phyloP scores from a whole-genome alignment of 257 asterid species.

The Ilex aquifolium region DNA sequence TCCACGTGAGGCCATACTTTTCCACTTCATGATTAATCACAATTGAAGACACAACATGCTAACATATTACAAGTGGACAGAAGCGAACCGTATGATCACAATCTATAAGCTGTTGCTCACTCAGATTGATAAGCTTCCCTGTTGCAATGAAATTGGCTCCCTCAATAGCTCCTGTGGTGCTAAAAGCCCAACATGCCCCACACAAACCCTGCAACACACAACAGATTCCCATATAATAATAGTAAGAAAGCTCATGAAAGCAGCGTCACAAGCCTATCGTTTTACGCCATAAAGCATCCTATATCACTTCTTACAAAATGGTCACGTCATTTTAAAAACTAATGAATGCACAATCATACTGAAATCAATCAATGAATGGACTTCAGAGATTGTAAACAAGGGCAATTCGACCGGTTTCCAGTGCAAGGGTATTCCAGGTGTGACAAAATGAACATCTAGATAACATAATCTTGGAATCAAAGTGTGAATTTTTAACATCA shows the following conservation, averaged over 20 bases:
- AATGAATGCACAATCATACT: not conserved
- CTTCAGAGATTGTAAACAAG: too few species aligned
- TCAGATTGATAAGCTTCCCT: slow-evolving; percentile 62
- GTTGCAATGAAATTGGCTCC: slow-evolving; percentile 80
- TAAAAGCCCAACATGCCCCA: slow-evolving; percentile 94
- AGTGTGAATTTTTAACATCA: too few species aligned
- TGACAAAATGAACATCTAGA: too few species aligned
- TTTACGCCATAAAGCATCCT: not conserved
- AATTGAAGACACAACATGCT: too few species aligned
- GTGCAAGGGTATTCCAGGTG: too few species aligned
- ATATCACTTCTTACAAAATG: too few species aligned
- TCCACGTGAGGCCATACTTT: too few species aligned
- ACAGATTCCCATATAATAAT: not conserved
- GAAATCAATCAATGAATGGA: not conserved
- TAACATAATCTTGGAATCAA: too few species aligned
- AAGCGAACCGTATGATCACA: slow-evolving; percentile 66
- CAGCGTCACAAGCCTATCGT: not conserved
- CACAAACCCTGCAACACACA: slow-evolving; percentile 51
- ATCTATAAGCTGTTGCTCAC: slow-evolving; percentile 88
- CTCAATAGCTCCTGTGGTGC: slow-evolving; percentile 80
- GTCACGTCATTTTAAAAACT: not conserved
- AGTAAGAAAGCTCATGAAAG: not conserved
- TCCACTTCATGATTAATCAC: too few species aligned
- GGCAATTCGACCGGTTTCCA: too few species aligned
- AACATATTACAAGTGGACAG: not conserved